phyloP scores from a whole-genome alignment of 768 basidiomycete genomes.

The Phylloporus sp. region DNA sequence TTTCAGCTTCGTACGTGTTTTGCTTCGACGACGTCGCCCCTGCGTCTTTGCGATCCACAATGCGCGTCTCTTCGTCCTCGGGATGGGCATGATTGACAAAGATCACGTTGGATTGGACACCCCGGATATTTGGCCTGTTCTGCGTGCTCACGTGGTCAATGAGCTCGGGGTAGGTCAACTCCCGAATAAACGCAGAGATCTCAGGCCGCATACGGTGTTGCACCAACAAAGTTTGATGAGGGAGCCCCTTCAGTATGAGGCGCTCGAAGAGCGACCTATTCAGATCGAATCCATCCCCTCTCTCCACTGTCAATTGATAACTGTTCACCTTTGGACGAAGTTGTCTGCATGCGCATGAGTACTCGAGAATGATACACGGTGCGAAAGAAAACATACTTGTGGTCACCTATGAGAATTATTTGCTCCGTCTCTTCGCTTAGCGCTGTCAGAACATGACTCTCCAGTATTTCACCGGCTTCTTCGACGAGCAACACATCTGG shows the following conservation, averaged over 20 bases:
- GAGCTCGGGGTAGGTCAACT: slow-evolving; percentile 67
- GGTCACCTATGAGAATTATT: slow-evolving; percentile 67
- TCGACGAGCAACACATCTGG: slow-evolving; percentile 61
- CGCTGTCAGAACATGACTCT: slow-evolving; percentile 62
- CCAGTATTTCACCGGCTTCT: slow-evolving; percentile 70
- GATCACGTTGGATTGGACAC: slow-evolving; percentile 54
- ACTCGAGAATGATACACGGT: neutral
- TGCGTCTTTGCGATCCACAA: slow-evolving; percentile 45
- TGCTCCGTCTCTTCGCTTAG: slow-evolving; percentile 46
- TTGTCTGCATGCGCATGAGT: slow-evolving; percentile 40
- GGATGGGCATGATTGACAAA: slow-evolving; percentile 56
- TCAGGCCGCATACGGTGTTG: slow-evolving; percentile 77
- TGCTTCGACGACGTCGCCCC: slow-evolving; percentile 53
- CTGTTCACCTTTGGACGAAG: slow-evolving; percentile 69
- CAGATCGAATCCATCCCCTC: slow-evolving; percentile 62
- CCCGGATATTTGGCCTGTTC: slow-evolving; percentile 47
- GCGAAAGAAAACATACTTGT: slow-evolving; percentile 43
- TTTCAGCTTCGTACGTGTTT: slow-evolving; percentile 54
- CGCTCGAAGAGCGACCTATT: slow-evolving; percentile 69
- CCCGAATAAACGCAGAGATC: slow-evolving; percentile 59
- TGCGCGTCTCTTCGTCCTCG: slow-evolving; percentile 43
- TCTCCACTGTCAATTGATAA: slow-evolving; percentile 62
- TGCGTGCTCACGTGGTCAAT: slow-evolving; percentile 47
- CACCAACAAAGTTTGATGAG: slow-evolving; percentile 48
- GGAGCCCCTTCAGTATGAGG: slow-evolving; percentile 55